Evolutionary conservation across 2,329 filamentous ascomycete genomes (phyloP).

Genomic region (Xylariomycetidae sp.): DNA sequence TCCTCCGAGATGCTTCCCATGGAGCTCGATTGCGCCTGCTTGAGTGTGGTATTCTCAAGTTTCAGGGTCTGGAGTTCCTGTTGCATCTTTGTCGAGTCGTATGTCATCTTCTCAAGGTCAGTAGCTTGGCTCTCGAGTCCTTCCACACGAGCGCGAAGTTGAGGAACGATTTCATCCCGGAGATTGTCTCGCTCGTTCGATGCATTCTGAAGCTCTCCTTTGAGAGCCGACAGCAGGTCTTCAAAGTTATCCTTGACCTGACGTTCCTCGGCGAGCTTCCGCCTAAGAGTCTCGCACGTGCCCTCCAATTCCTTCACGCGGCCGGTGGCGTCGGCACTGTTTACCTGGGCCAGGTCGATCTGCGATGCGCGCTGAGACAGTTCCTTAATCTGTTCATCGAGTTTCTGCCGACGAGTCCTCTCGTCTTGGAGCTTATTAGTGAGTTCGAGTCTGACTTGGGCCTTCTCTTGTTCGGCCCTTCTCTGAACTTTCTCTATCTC

Average conservation of each 20-base stretch:
- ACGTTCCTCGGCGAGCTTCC: conserved; percentile 78
- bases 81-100: conserved; percentile 79
- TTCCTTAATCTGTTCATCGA: conserved; percentile 80
- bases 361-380: conserved; percentile 74
- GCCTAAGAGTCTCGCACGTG: conserved; percentile 75
- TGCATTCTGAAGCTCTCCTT: conserved; percentile 74
- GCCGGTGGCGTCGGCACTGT: conserved; percentile 50
- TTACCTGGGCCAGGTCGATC: conserved; percentile 49
- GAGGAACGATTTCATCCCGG: conserved; percentile 80
- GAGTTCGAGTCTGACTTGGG: conserved; percentile 77
- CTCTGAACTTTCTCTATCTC: conserved; percentile 81
- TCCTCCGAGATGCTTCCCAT: conserved; percentile 32
- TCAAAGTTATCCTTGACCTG: conserved; percentile 90
- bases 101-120: conserved; percentile 68
- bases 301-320: conserved; percentile 74
- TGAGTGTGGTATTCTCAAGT: conserved; percentile 58
- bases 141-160: conserved; percentile 70
- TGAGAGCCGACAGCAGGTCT: conserved; percentile 79
- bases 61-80: conserved; percentile 75
- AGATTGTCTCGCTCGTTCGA: conserved; percentile 89
- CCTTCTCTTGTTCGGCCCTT: conserved; percentile 85
- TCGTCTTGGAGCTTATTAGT: conserved; percentile 86
- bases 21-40: conserved; percentile 24
- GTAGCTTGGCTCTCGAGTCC: conserved; percentile 71
- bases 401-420: conserved; percentile 64